A percentile compares a stretch with the other conserved stretches of the same genome.
These are phyloP conservation scores for Fraxinus pennsylvanica DNA, from an alignment of 257 asterid genomes.

Conservation along the genomic window DNA sequence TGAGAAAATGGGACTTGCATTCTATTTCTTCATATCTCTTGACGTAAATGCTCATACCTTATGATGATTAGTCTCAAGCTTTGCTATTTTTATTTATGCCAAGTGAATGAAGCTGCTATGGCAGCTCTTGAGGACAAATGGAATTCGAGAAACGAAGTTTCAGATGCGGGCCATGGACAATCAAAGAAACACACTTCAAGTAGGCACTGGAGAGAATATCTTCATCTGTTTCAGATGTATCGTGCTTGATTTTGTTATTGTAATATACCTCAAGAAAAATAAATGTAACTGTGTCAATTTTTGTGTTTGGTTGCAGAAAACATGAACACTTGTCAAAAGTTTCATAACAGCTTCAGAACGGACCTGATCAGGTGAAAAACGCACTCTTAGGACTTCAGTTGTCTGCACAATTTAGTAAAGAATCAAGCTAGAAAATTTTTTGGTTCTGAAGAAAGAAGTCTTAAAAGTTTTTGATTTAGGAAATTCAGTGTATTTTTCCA, in stretches of 20 bases:
- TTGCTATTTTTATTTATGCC: background rate
- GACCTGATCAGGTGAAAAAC: background rate
- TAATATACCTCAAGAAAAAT: background rate
- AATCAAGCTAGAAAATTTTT: too few relatives aligned
- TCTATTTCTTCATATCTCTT: background rate
- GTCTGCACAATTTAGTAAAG: too few relatives aligned
- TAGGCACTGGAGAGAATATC: slow-evolving; percentile 30
- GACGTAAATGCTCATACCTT: background rate
- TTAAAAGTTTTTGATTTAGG: too few relatives aligned
- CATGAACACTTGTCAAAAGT: slow-evolving; percentile 43
- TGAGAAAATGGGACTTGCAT: background rate
- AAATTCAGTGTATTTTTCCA: too few relatives aligned
- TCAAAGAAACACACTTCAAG: slow-evolving; percentile 44
- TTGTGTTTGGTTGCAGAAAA: slow-evolving; percentile 56
- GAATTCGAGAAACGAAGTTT: slow-evolving; percentile 22
- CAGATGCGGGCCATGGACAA: slow-evolving; percentile 35
- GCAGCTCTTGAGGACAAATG: slow-evolving; percentile 53
- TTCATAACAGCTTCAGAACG: slow-evolving; percentile 33
- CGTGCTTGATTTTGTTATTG: background rate
- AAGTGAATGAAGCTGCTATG: slow-evolving; percentile 74
- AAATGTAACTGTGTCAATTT: background rate
- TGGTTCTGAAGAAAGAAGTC: too few relatives aligned
- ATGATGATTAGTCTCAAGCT: too few relatives aligned
- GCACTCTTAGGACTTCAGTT: background rate
- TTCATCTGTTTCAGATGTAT: slow-evolving; percentile 61